A percentile compares a stretch with the other conserved stretches of the same genome.
These are phyloP conservation scores for Aspergillus flavus DNA, from an alignment of 2,329 filamentous ascomycete species.

Conservation along the genomic window DNA sequence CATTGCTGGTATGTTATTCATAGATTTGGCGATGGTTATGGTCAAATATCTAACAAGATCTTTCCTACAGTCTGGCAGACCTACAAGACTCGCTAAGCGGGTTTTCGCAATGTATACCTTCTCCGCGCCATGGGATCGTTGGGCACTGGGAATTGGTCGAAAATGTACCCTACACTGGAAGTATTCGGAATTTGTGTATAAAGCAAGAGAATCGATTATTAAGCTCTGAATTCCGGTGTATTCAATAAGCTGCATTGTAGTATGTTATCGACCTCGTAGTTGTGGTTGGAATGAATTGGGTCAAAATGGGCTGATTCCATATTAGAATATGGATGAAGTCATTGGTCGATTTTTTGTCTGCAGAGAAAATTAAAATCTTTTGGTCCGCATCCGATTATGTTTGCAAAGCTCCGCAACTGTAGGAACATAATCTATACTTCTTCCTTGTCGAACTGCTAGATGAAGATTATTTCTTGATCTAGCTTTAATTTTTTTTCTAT, in stretches of 20 bases:
- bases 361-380: conserved; percentile 43
- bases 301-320: conserved; percentile 22
- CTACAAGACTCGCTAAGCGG: conserved; percentile 59
- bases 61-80: conserved; percentile 64
- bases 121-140: conserved; percentile 20
- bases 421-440: not conserved
- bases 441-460: not conserved
- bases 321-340: conserved; percentile 47
- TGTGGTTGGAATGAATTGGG: conserved; percentile 10
- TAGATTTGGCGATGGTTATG: not conserved
- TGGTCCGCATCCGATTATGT: conserved; percentile 33
- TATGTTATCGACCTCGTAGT: conserved; percentile 8
- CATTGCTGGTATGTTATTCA: conserved; percentile 61
- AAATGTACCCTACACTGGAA: conserved; percentile 25
- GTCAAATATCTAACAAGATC: conserved; percentile 26
- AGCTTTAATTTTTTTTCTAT: not conserved
- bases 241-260: not conserved
- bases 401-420: not conserved
- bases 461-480: not conserved
- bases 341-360: conserved; percentile 40
- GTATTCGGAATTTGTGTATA: conserved; percentile 41
- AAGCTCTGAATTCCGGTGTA: conserved; percentile 22
- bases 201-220: conserved; percentile 40
- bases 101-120: conserved; percentile 20
- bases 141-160: conserved; percentile 24